Conservation (phyloP, 2,329 filamentous ascomycete genomes). For the Aspergillus sp. region DNA sequence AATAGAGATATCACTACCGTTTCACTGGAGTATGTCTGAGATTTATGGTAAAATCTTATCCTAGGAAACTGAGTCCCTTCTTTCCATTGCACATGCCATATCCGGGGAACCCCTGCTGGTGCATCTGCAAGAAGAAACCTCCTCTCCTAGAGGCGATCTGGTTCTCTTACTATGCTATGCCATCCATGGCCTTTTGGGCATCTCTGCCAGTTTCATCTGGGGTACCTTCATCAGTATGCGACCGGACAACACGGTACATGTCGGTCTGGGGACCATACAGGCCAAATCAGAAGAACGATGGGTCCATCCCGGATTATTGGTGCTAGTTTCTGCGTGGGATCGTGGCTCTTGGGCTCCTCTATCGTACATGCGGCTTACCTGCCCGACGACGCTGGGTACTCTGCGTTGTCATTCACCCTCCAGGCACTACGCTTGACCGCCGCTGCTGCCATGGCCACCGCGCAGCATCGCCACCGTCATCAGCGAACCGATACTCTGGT, state of each 20-base stretch:
- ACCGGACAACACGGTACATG: conserved; percentile 75
- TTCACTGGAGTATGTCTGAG: too few species aligned
- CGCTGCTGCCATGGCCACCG: conserved; percentile 49
- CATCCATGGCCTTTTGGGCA: conserved; percentile 70
- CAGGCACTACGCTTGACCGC: conserved; percentile 46
- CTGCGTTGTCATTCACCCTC: conserved; percentile 44
- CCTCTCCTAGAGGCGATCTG: conserved; percentile 57
- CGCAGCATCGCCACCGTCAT: conserved; percentile 36
- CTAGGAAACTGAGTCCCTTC: neutral
- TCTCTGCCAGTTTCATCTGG: conserved; percentile 67
- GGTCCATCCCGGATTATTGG: conserved; percentile 64
- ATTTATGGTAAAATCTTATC: neutral
- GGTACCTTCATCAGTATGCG: conserved; percentile 79
- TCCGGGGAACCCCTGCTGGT: neutral
- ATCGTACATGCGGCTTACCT: conserved; percentile 43
- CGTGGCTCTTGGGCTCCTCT: conserved; percentile 61
- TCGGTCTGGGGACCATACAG: conserved; percentile 58
- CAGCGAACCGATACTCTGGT: neutral
- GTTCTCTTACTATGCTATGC: conserved; percentile 65
- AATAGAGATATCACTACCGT: too few species aligned
- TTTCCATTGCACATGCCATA: neutral
- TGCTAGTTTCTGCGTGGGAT: conserved; percentile 61
- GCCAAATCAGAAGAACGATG: conserved; percentile 52
- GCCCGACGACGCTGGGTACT: conserved; percentile 36
- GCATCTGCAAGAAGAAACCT: conserved; percentile 40